phyloP scores from a whole-genome alignment of 23 red algal genomes.

The Gracilaria gracilis region DNA sequence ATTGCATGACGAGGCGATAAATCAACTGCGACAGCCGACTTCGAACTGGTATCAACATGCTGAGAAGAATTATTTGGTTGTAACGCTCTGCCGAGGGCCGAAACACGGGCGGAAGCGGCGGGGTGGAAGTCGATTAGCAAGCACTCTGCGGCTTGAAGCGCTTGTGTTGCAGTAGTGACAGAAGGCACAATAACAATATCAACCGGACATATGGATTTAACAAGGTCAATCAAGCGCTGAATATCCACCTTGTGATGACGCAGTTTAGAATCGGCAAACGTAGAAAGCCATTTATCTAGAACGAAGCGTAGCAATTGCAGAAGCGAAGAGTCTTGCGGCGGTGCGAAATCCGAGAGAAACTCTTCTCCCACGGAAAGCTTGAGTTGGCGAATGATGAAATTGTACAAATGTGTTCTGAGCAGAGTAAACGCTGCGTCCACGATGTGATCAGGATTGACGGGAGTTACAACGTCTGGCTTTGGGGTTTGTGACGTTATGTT shows the following conservation, averaged over 20 bases:
- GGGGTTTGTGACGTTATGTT: background rate
- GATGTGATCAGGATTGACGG: conserved; percentile 1
- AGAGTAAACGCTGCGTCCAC: background rate
- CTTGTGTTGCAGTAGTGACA: conserved; percentile 20
- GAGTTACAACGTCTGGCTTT: background rate
- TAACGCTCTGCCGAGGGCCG: background rate
- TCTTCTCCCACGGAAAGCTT: background rate
- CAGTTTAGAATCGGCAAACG: conserved; percentile 42
- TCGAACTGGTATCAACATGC: background rate
- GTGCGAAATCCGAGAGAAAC: conserved; percentile 1
- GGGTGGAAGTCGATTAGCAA: conserved; percentile 32
- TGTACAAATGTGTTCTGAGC: conserved; percentile 4
- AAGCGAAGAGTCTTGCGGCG: background rate
- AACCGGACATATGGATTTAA: background rate
- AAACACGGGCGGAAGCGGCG: background rate
- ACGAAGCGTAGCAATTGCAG: conserved; percentile 32
- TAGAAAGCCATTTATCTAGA: conserved; percentile 59
- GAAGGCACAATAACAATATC: conserved; percentile 8
- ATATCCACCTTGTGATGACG: conserved; percentile 11
- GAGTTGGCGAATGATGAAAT: conserved; percentile 23
- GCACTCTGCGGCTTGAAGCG: background rate
- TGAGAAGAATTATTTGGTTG: background rate
- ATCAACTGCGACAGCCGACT: background rate
- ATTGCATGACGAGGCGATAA: background rate
- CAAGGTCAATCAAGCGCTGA: conserved; percentile 16